Percentiles rank a stretch among this genome's conserved stretches.
These are phyloP conservation scores for Candida peoriensis DNA, from an alignment of 805 yeast genomes.

Conservation along the genomic window DNA sequence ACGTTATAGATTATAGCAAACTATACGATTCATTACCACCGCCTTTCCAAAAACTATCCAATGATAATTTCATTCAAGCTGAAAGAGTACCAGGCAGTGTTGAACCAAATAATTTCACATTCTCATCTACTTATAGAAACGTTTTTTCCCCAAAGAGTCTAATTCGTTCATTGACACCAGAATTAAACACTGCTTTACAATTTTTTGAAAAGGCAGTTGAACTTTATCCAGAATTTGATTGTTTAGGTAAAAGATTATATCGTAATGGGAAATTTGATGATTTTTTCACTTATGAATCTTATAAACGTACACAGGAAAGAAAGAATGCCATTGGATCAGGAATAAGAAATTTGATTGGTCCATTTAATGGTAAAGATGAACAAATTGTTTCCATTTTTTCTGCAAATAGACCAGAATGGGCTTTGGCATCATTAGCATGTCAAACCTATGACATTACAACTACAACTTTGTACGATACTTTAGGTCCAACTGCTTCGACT, in stretches of 20 bases:
- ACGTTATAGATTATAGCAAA: conserved; percentile 1
- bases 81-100: conserved; percentile 5
- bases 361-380: conserved; percentile 23
- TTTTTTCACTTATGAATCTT: conserved; percentile 38
- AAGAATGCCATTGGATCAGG: conserved; percentile 52
- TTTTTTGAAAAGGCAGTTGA: conserved; percentile 16
- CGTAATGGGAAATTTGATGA: conserved; percentile 33
- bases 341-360: conserved; percentile 27
- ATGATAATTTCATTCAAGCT: conserved; percentile 6
- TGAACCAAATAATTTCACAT: conserved; percentile 3
- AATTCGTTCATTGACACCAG: conserved; percentile 3
- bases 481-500: conserved; percentile 9
- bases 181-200: conserved; percentile 6
- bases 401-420: conserved; percentile 62
- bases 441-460: conserved; percentile 12
- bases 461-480: conserved; percentile 9
- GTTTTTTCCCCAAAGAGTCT: conserved; percentile 1
- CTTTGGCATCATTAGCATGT: conserved; percentile 56
- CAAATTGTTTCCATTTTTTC: conserved; percentile 53
- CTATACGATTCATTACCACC: too few relatives aligned
- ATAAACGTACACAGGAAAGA: conserved; percentile 32
- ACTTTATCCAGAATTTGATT: conserved; percentile 22
- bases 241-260: conserved; percentile 32
- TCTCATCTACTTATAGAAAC: conserved; percentile 10
- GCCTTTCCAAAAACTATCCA: not conserved